Conservation (phyloP, 257 asterid genomes). For the Capsicum chinense region DNA sequence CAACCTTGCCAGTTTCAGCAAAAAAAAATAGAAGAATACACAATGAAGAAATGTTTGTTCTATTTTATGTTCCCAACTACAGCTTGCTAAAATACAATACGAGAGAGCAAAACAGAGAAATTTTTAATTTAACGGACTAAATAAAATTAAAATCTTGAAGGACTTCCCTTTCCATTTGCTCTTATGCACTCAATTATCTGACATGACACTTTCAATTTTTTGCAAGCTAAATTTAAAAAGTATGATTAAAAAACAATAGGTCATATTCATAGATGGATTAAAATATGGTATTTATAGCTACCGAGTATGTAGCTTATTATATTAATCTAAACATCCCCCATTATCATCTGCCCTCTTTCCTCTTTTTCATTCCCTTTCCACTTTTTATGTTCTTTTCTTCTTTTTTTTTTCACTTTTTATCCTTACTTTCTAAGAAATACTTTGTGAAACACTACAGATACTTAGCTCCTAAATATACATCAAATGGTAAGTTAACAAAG, state of each 20-base stretch:
- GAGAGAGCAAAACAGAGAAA: not conserved
- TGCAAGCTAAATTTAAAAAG: conserved; percentile 94
- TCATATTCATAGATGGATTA: conserved; percentile 91
- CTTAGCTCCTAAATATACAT: too few species aligned
- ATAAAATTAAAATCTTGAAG: not conserved
- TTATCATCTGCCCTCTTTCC: not conserved
- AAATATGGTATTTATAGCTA: conserved; percentile 92
- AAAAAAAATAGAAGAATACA: not conserved
- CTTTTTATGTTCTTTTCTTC: not conserved
- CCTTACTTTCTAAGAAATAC: too few species aligned
- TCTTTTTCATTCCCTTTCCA: not conserved
- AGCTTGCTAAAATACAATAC: conserved; percentile 16
- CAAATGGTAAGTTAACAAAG: too few species aligned
- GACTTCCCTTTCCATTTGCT: not conserved
- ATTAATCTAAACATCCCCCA: not conserved
- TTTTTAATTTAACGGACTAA: not conserved
- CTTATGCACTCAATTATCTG: conserved; percentile 24
- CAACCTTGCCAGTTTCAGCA: too few species aligned
- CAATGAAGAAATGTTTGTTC: not conserved
- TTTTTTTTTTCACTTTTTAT: not conserved
- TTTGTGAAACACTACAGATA: too few species aligned
- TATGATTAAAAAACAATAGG: conserved; percentile 86
- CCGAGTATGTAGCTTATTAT: conserved; percentile 63
- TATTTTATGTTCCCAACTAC: not conserved
- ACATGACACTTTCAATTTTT: conserved; percentile 15